Evolutionary conservation across 495 filamentous ascomycete species (phyloP), one percentile per base, ranked within the genome.

Genomic region (Thermothielavioides terrestris): DNA sequence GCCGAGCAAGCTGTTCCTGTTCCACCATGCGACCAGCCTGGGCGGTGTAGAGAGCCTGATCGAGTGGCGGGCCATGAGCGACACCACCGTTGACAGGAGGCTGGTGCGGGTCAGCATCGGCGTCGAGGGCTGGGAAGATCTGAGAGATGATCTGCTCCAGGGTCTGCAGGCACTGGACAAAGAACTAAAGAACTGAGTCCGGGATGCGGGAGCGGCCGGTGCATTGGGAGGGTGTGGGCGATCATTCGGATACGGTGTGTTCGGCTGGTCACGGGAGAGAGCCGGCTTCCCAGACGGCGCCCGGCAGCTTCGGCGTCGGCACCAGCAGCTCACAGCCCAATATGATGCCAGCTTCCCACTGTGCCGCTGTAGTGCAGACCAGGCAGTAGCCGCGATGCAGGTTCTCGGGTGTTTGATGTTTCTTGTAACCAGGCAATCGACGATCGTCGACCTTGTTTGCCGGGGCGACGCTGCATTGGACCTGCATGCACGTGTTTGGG

Each of bases 21-120:
- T 96, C 72, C 87, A 94, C 55, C 92, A 98, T 75, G 90, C 92
- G 6, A 98, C 92, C 14, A 90, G 85, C 65, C 67, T 98, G 6
- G 92, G 92, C 4, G 89, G 91, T 1, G 89, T 97, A 9, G 92
- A 98, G 78, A 89, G 85, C 55, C 68, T 96, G 75, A 86, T 98
- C 60, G 88, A 92, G 71, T 89, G 87, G 84, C 66, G 84, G 46
- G 79, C 84, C 21, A 91, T 98, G 90, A 82, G 77, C 46, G 92
- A 98, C 73, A 41, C 65, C 12, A 71, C 53, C 9, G 83, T 89
- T 45, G 89, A 95, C 64, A 77, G 72, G 56, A 69, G 79, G 55
- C 62, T 98, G 62, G 60, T 95, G 65, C 74, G 92, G 45, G 66
- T 98, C 39, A 95, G 89, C 66, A 69, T 95, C 37, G 92, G 92